These are phyloP conservation scores for Boechera retrofracta DNA, from an alignment of 345 rosid genomes.

Conservation along the genomic window DNA sequence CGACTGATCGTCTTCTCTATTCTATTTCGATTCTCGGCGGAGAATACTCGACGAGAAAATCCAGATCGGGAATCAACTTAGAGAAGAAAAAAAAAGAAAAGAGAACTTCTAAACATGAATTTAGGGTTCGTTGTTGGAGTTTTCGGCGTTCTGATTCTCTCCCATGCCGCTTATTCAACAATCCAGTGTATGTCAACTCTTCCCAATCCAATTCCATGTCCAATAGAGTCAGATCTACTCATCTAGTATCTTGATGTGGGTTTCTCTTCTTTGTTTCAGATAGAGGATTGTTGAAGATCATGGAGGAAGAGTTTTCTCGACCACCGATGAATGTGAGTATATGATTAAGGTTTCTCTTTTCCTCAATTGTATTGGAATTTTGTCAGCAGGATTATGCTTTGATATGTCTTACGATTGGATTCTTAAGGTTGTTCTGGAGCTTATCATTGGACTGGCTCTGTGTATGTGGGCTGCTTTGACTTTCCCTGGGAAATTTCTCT, in stretches of 20 bases:
- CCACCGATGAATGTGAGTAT: conserved; percentile 74
- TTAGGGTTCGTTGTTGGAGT: conserved; percentile 69
- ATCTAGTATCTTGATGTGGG: conserved; percentile 19
- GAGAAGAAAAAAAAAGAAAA: background rate
- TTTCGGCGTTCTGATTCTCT: conserved; percentile 68
- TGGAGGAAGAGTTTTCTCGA: conserved; percentile 84
- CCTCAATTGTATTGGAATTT: background rate
- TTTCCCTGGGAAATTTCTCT: conserved; percentile 85
- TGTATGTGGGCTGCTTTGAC: conserved; percentile 94
- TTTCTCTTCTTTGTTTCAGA: conserved; percentile 52
- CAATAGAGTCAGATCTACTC: conserved; percentile 18
- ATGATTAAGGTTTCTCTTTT: conserved; percentile 14
- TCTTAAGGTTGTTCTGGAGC: conserved; percentile 73
- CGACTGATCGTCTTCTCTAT: conserved; percentile 25
- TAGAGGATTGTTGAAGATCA: conserved; percentile 88
- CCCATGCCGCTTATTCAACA: conserved; percentile 92
- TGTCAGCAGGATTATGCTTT: background rate
- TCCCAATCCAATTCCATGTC: conserved; percentile 1
- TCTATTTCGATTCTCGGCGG: conserved; percentile 23
- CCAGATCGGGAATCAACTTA: conserved; percentile 35
- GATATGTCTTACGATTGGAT: conserved; percentile 7
- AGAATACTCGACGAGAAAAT: conserved; percentile 23
- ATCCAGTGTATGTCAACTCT: conserved; percentile 62
- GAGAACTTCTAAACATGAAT: conserved; percentile 47
- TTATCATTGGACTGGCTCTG: conserved; percentile 72